A percentile compares a stretch with the other conserved stretches of the same genome.
phyloP scores from a whole-genome alignment of 129 eudicot genomes.

The Centella asiatica region DNA sequence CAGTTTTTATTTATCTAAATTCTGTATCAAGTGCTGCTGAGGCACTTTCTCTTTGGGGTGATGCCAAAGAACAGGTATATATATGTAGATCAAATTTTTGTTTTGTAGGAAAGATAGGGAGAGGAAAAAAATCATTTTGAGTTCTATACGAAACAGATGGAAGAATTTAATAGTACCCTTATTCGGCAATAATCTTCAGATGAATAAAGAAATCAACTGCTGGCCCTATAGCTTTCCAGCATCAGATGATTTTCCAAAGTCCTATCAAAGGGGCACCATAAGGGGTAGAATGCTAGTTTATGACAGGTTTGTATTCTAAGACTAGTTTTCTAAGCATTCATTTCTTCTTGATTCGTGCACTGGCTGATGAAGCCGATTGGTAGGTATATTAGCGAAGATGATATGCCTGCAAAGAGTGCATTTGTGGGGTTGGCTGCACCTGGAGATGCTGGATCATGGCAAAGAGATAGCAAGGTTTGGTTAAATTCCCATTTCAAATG shows the following conservation, averaged over 20 bases:
- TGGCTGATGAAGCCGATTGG: neutral
- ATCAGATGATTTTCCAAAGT: constrained; percentile 31
- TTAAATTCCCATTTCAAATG: too few relatives aligned
- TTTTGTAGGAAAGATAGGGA: neutral
- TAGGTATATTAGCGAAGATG: constrained; percentile 26
- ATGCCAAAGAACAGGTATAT: constrained; percentile 57
- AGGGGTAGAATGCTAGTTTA: constrained; percentile 34
- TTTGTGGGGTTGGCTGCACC: constrained; percentile 71
- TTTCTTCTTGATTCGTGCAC: neutral
- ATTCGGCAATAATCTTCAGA: constrained; percentile 16
- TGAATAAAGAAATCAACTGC: constrained; percentile 34
- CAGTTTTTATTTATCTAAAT: constrained; percentile 54
- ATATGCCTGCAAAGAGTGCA: constrained; percentile 46
- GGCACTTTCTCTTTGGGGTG: constrained; percentile 45
- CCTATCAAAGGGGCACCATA: constrained; percentile 30
- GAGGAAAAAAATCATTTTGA: neutral
- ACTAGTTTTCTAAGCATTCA: neutral
- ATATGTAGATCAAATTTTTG: neutral
- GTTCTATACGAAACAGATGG: neutral
- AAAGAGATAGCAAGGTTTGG: constrained; percentile 66
- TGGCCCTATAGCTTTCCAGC: constrained; percentile 57
- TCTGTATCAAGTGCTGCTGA: constrained; percentile 17
- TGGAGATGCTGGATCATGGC: constrained; percentile 78
- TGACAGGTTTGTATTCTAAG: constrained; percentile 25
- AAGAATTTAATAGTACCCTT: neutral